Percentiles rank a stretch among this genome's conserved stretches.
These are phyloP conservation scores for Pseudogymnoascus sp. DNA, from an alignment of 2,329 filamentous ascomycete species.

Conservation along the genomic window DNA sequence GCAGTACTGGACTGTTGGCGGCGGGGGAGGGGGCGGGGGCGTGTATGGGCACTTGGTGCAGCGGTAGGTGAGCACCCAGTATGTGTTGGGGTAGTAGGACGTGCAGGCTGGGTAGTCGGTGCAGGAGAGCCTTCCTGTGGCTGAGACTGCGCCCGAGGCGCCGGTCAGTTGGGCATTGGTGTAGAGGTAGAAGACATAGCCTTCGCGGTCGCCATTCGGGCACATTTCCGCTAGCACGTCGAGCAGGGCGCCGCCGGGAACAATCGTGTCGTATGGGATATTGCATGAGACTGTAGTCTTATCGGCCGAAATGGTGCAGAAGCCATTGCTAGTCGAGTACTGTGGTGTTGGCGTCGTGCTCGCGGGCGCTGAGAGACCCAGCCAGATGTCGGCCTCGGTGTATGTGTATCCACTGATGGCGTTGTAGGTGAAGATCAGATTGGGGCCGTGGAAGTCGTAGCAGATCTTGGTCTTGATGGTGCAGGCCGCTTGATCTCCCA, in stretches of 20 bases:
- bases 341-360: background rate
- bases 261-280: background rate
- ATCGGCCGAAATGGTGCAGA: background rate
- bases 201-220: background rate
- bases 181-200: background rate
- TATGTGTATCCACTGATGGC: conserved; percentile 1
- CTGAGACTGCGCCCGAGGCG: background rate
- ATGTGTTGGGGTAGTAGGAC: background rate
- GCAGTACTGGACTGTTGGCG: background rate
- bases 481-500: background rate
- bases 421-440: background rate
- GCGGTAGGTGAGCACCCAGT: background rate
- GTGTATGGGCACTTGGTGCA: conserved; percentile 3
- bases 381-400: background rate
- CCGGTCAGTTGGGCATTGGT: background rate
- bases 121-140: background rate
- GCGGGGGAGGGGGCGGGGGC: background rate
- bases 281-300: background rate
- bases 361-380: background rate
- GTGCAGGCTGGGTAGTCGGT: conserved; percentile 1
- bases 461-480: background rate
- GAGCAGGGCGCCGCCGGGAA: background rate
- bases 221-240: background rate
- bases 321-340: background rate
- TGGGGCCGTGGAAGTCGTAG: conserved; percentile 1